Evolutionary conservation across 106 monocot genomes (phyloP).

Genomic region (Apostasia ramifera): DNA sequence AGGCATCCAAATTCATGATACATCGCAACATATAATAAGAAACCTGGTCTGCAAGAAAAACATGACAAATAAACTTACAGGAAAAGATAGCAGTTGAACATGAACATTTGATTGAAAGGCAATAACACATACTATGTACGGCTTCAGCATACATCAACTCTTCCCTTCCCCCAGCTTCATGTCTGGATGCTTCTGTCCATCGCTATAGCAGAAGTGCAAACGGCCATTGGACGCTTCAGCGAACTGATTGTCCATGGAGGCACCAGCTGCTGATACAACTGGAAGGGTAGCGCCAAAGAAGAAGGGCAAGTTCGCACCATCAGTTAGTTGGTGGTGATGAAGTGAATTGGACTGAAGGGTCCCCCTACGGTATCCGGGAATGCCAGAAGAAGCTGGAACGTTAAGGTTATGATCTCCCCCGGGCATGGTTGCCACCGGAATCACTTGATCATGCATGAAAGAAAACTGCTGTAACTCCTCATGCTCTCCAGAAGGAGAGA

Average conservation of each 20-base stretch:
- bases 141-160: conserved; percentile 21
- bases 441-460: conserved; percentile 25
- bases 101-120: too few species aligned
- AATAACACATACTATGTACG: too few species aligned
- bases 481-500: conserved; percentile 35
- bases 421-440: conserved; percentile 39
- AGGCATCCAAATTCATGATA: too few species aligned
- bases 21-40: too few species aligned
- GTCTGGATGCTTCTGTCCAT: conserved; percentile 58
- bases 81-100: too few species aligned
- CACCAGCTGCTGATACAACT: conserved; percentile 13
- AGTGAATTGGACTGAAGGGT: conserved; percentile 99
- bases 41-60: too few species aligned
- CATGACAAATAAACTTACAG: too few species aligned
- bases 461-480: conserved; percentile 29
- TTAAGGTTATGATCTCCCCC: conserved; percentile 66
- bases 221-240: conserved; percentile 46
- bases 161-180: conserved; percentile 74
- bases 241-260: conserved; percentile 52
- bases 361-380: conserved; percentile 93
- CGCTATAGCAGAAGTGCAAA: conserved; percentile 58
- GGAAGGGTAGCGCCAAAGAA: conserved; percentile 46
- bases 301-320: conserved; percentile 64
- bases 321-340: conserved; percentile 41
- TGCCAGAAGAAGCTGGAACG: conserved; percentile 75